phyloP scores from a whole-genome alignment of 2,329 filamentous ascomycete genomes.

The Periglandula ipomoeae region DNA sequence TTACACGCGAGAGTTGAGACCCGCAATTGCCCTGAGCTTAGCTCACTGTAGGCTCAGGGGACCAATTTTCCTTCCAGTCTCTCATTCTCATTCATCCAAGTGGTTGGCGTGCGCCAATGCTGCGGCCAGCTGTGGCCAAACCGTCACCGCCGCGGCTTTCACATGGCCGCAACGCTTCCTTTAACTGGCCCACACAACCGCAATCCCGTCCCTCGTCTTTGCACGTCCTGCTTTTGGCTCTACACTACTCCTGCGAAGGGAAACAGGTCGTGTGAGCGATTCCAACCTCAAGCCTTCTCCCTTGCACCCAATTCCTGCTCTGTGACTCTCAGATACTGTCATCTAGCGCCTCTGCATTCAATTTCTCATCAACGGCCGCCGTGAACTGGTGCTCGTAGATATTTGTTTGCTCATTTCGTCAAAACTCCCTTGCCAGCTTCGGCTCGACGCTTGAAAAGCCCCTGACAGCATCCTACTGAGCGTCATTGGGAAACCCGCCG shows the following conservation, averaged over 20 bases:
- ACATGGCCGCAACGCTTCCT: slow-evolving; percentile 19
- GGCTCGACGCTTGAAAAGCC: background rate
- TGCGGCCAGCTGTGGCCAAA: background rate
- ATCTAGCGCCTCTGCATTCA: slow-evolving; percentile 3
- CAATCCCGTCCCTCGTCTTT: slow-evolving; percentile 13
- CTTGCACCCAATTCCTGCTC: background rate
- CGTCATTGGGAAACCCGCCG: background rate
- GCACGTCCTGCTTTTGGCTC: slow-evolving; percentile 15
- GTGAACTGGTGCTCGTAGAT: slow-evolving; percentile 1
- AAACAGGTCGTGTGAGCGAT: slow-evolving; percentile 31
- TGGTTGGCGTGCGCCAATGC: no score
- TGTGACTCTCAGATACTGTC: background rate
- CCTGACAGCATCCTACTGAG: background rate
- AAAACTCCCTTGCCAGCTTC: background rate
- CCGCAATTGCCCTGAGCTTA: background rate
- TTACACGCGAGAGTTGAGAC: background rate
- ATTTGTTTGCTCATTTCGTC: background rate
- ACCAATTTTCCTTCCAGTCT: no score
- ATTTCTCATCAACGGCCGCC: background rate
- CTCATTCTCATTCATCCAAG: no score
- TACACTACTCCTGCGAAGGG: slow-evolving; percentile 20
- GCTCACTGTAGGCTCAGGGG: no score
- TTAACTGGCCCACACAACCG: slow-evolving; percentile 20
- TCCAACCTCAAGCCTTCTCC: slow-evolving; percentile 8
- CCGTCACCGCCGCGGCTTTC: slow-evolving; percentile 12